These are phyloP conservation scores for Taiwanofungus camphoratus DNA, from an alignment of 1,284 basidiomycete species.

Conservation along the genomic window DNA sequence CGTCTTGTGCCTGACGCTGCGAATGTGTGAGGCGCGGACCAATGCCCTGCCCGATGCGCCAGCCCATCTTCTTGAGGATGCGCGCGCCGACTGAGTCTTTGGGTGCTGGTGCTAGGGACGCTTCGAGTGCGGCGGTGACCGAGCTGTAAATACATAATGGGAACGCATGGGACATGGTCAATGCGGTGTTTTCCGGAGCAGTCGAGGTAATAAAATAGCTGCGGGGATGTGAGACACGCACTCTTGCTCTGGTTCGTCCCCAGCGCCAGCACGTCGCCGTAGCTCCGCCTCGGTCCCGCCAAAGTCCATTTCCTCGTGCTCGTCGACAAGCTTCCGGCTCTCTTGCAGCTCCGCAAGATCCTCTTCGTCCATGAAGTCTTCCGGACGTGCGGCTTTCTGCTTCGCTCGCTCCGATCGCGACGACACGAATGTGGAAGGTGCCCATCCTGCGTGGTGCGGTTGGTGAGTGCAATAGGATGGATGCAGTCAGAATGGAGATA, in stretches of 20 bases:
- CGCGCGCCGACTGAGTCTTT: constrained; percentile 75
- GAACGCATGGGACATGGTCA: too few species aligned
- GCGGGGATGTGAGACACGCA: constrained; percentile 33
- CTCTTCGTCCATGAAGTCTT: constrained; percentile 99
- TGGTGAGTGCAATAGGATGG: not conserved
- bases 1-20: constrained; percentile 69
- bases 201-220: too few species aligned
- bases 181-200: too few species aligned
- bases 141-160: constrained; percentile 47
- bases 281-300: constrained; percentile 52
- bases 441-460: constrained; percentile 96
- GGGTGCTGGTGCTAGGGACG: constrained; percentile 52
- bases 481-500: not conserved
- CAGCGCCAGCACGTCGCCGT: constrained; percentile 21
- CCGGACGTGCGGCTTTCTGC: constrained; percentile 53
- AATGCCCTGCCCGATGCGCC: constrained; percentile 89
- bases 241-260: constrained; percentile 50
- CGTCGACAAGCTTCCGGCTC: constrained; percentile 67
- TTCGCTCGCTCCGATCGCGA: constrained; percentile 74
- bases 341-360: constrained; percentile 82
- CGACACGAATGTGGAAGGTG: constrained; percentile 87
- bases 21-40: constrained; percentile 84
- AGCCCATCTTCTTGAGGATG: constrained; percentile 92
- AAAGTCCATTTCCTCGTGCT: constrained; percentile 70
- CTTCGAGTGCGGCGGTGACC: constrained; percentile 53